Evolutionary conservation across 1,139 yeast species (phyloP), one percentile per base, ranked within the genome.

Genomic region (Kurtzmaniella natalensis): DNA sequence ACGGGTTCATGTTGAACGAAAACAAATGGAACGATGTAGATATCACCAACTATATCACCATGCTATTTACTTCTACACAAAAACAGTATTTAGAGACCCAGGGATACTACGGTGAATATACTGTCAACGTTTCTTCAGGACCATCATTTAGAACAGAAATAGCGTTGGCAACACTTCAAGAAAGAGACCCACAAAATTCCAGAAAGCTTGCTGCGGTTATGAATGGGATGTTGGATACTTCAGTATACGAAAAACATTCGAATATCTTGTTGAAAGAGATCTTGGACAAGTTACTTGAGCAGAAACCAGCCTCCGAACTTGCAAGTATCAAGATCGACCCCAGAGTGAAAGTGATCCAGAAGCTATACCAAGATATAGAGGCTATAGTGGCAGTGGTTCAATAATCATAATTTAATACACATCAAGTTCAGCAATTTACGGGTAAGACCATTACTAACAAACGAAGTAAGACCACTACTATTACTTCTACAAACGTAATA

Each of bases 11-110:
- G 9, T 45, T 48, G 0, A 37, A 53, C 1, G 57, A 50, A 1
- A 87, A 87, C 51, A 61, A 56, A 20, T 82, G 92, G 88, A 81
- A 87, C 44, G 78, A 65, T 40, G 52, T 88, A 2, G 94, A 89
- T 48, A 53, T 89, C 6, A 60, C 85, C 0, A 51, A 56, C 0
- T 56, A 62, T 20, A 48, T 78, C 2, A 25, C 53, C 1, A 52
- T 59, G 2, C 42, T 69, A 18, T 40, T 82, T 25, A 61, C 61
- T 22, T 53, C 55, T 0, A 41, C 43, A 1, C 79, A 78, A 25
- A 44, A 46, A 1, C 57, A 57, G 2, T 81, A 70, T 50, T 59
- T 88, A 31, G 59, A 70, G 38, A 59, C 64, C 2, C 47, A 61
- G 24, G 80, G 72, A 5, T 88, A 85, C 48, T 72, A 59, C 51